Evolutionary conservation across 805 yeast species (phyloP).

Genomic region (Metschnikowia similis): DNA sequence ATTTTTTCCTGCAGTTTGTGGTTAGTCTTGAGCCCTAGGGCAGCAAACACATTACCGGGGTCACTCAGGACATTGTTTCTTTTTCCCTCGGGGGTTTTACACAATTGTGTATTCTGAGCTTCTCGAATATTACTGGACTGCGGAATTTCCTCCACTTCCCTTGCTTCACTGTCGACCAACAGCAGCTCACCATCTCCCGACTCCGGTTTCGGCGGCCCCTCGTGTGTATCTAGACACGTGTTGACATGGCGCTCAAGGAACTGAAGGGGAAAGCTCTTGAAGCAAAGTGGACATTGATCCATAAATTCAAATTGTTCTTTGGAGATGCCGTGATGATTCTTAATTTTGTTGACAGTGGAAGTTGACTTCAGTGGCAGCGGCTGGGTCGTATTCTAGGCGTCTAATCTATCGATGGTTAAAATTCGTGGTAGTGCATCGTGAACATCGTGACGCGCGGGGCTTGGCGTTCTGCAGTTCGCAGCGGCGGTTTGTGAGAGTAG

Average conservation of each 20-base stretch:
- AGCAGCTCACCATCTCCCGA: background rate
- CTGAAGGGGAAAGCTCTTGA: constrained; percentile 18
- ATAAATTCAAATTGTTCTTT: background rate
- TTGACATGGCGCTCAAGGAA: constrained; percentile 39
- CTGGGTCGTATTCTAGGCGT: background rate
- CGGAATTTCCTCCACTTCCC: background rate
- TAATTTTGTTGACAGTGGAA: too few species aligned
- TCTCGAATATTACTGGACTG: background rate
- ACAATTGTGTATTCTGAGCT: background rate
- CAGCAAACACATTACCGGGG: constrained; percentile 27
- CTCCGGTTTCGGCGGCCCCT: constrained; percentile 7
- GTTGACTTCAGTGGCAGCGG: background rate
- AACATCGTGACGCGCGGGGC: background rate
- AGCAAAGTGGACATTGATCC: constrained; percentile 36
- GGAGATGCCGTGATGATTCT: background rate
- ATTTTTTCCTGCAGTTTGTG: constrained; percentile 18
- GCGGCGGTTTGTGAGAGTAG: background rate
- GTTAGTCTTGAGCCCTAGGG: constrained; percentile 31
- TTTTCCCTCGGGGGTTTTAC: background rate
- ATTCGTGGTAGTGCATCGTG: background rate
- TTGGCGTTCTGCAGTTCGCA: background rate
- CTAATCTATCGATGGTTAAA: background rate
- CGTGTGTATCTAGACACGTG: constrained; percentile 33
- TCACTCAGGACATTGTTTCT: background rate
- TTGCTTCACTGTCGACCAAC: background rate